A percentile compares a stretch with the other conserved stretches of the same genome.
Evolutionary conservation across 257 asterid genomes (phyloP).

Genomic region (Plantago ovata): DNA sequence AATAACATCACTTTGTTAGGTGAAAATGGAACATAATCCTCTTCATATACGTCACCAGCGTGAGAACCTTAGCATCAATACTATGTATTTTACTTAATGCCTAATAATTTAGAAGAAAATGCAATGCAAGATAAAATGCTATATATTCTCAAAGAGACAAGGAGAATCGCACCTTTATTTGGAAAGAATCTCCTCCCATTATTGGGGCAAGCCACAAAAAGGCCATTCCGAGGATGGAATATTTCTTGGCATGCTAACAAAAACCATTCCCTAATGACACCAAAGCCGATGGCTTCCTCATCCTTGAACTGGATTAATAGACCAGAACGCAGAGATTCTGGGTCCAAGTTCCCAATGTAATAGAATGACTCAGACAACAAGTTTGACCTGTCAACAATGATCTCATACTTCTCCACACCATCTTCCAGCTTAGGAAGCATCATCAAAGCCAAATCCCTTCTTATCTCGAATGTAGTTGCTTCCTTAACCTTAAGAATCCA

Average conservation of each 20-base stretch:
- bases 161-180: conserved; percentile 64
- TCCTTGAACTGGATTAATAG: conserved; percentile 83
- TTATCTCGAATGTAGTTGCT: conserved; percentile 67
- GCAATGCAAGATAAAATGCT: neutral
- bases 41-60: no score
- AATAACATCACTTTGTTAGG: no score
- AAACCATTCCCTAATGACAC: conserved; percentile 95
- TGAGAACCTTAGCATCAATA: no score
- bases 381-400: conserved; percentile 82
- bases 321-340: conserved; percentile 63
- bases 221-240: conserved; percentile 86
- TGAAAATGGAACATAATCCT: no score
- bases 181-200: conserved; percentile 93
- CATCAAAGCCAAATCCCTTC: conserved; percentile 76
- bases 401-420: conserved; percentile 72
- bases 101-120: no score
- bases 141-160: no score
- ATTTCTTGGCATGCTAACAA: conserved; percentile 82
- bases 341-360: conserved; percentile 56
- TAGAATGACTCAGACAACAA: conserved; percentile 75
- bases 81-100: no score
- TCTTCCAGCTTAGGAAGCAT: conserved; percentile 80
- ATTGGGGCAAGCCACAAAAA: conserved; percentile 76
- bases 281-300: conserved; percentile 94
- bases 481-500: conserved; percentile 79